These are phyloP conservation scores for Wickerhamomyces hampshirensis DNA, from an alignment of 805 yeast species.

Conservation along the genomic window DNA sequence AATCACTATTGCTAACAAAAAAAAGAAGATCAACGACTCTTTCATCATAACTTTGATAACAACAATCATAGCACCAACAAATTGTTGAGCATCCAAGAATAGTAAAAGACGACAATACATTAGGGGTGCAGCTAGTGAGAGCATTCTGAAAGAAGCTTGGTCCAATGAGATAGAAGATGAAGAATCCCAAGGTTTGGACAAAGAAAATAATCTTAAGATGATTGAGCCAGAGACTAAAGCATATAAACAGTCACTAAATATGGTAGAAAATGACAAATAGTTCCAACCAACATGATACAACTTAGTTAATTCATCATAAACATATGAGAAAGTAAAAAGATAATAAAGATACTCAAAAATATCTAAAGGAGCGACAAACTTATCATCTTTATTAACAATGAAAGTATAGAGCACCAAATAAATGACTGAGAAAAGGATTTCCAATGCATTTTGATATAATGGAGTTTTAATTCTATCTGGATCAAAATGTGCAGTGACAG, in stretches of 20 bases:
- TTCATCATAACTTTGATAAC: slow-evolving; percentile 83
- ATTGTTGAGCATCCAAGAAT: slow-evolving; percentile 71
- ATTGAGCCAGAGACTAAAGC: slow-evolving; percentile 48
- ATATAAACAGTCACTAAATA: slow-evolving; percentile 70
- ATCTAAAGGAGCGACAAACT: slow-evolving; percentile 32
- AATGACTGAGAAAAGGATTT: slow-evolving; percentile 59
- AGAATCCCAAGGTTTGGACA: slow-evolving; percentile 23
- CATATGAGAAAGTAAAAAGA: slow-evolving; percentile 59
- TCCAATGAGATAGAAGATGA: slow-evolving; percentile 34
- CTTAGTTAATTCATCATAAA: slow-evolving; percentile 65
- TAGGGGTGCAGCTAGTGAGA: slow-evolving; percentile 80
- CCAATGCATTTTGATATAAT: slow-evolving; percentile 69
- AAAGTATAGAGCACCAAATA: slow-evolving; percentile 59
- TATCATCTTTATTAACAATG: slow-evolving; percentile 53
- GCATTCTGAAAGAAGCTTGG: slow-evolving; percentile 57
- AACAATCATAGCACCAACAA: slow-evolving; percentile 86
- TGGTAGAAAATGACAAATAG: slow-evolving; percentile 75
- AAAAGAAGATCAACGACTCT: slow-evolving; percentile 80
- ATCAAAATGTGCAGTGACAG: slow-evolving; percentile 60
- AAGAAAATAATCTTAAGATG: slow-evolving; percentile 42
- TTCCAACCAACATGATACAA: slow-evolving; percentile 70
- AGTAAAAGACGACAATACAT: slow-evolving; percentile 80
- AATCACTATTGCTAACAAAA: slow-evolving; percentile 62
- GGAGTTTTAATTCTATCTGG: slow-evolving; percentile 87
- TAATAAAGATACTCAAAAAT: slow-evolving; percentile 53